Evolutionary conservation across 768 basidiomycete genomes (phyloP), one percentile per base, ranked within the genome.

Genomic region (Kwoniella botswanensis): DNA sequence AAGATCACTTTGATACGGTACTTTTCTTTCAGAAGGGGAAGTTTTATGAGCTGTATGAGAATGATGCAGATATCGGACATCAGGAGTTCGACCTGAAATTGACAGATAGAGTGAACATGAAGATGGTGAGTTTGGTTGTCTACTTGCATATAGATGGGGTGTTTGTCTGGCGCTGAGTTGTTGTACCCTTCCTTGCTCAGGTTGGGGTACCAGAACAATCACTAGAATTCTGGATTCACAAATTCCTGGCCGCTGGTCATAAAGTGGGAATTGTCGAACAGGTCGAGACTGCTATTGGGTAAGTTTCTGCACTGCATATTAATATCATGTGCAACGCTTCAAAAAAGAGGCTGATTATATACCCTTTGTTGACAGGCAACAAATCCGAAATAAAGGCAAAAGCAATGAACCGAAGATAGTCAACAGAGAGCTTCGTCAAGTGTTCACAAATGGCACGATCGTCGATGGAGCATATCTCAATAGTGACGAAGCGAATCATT

Each of bases 21-120:
- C 84, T 98, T 58, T 98, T 98, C 86, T 99, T 98, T 85, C 97
- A 99, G 84, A 98, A 99, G 88, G 97, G 97, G 53, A 82, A 85
- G 63, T 80, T 80, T 69, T 84, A 83, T 66, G 84, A 85, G 74
- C 85, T 97, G n/a, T 98, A 98, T 77, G 96, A 98, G 84, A 92
- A 97, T 66, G 96, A 98, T 83, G 96, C 96, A 0, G 87, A 75
- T 68, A 88, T 93, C 62, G 97, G 97, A 0, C 94, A 98, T 82
- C 91, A 90, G 76, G 90, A 95, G 66, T 99, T 99, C 80, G 97
- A 98, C 76, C 85, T 99, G 68, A 98, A 99, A 77, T 74, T 87
- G 41, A 86, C 86, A 0, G 85, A 90, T 66, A 86, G 97, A 71
- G 97, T 98, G 57, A 98, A 98, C 84, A 99, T 99, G 97, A 94